Evolutionary conservation across 1,139 yeast genomes (phyloP).

Genomic region (Schizosaccharomyces versatilis): DNA sequence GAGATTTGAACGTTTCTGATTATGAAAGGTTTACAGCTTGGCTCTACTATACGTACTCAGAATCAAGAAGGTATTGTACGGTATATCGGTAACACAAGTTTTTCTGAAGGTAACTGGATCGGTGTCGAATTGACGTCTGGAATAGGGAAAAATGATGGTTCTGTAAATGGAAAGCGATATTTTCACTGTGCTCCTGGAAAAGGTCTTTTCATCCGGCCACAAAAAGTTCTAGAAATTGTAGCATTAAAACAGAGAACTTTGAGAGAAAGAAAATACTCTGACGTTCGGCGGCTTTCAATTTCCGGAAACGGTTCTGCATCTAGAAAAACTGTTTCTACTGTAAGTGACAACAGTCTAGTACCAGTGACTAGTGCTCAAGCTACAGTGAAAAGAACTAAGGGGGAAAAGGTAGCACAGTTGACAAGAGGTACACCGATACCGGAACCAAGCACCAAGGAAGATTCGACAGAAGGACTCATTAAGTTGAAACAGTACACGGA

Average conservation of each 20-base stretch:
- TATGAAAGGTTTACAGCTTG: neutral
- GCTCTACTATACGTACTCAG: conserved; percentile 5
- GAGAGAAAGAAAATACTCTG: neutral
- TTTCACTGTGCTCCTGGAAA: conserved; percentile 30
- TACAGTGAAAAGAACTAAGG: neutral
- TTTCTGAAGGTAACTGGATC: conserved; percentile 29
- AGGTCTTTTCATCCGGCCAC: conserved; percentile 26
- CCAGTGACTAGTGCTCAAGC: neutral
- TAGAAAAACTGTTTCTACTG: no score
- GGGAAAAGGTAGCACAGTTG: neutral
- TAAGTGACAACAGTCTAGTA: neutral
- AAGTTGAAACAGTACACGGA: neutral
- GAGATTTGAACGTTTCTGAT: no score
- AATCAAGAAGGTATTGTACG: conserved; percentile 11
- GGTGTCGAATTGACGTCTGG: conserved; percentile 48
- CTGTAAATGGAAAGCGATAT: conserved; percentile 39
- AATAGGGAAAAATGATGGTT: conserved; percentile 59
- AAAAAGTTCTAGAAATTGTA: neutral
- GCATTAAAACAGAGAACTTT: neutral
- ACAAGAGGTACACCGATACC: neutral
- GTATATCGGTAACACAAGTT: conserved; percentile 11
- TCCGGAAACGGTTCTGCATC: no score
- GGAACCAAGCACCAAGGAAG: neutral
- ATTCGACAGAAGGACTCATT: neutral
- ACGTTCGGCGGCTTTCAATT: no score